Evolutionary conservation across 305 asterid genomes (phyloP), one percentile per base, ranked within the genome.

Genomic region (Galium porrigens): DNA sequence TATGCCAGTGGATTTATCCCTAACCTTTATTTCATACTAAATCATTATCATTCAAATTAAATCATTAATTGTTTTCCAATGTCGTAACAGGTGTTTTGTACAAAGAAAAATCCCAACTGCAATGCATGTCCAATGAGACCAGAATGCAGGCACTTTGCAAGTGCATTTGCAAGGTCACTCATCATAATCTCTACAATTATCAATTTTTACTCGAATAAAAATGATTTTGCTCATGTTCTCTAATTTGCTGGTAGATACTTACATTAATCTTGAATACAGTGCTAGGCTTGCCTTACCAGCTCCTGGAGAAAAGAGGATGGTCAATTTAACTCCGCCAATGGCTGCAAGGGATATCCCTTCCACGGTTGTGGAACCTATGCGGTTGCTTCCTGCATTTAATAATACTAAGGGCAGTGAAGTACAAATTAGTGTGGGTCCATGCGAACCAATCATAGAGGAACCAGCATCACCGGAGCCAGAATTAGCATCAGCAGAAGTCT

Each of bases 61-160:
- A 70, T 64, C 52, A 69, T 58, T 44, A 22, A 30, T 41, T 39
- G 37, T 44, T 66, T 70, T 44, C 33, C 56, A 39, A 62, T 39
- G 56, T n/a, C 68, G 77, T 59, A 77, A 60, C 84, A 91, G 96
- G 96, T 92, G 69, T 92, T 92, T 79, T 92, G 98, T 85, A 92
- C 99, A 65, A 92, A 92, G 85, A 82, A 78, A 73, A 84, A 85
- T 18, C 99, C 99, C 34, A 92, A 92, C 68, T 92, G 99, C 78
- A 92, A 92, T 64, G 97, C 89, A 29, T 92, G 99, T 76, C 98
- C 99, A 68, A 72, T 92, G 94, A 80, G 88, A 76, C 87, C 77
- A 49, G 97, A 92, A 62, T 92, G 99, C 80, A 84, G 99, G 73
- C 99, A 92, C 77, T 92, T 87, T 61, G 97, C 99, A 56, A 89